Evolutionary conservation across 169 alveolate species (phyloP).

Genomic region (Theileria annulata): DNA sequence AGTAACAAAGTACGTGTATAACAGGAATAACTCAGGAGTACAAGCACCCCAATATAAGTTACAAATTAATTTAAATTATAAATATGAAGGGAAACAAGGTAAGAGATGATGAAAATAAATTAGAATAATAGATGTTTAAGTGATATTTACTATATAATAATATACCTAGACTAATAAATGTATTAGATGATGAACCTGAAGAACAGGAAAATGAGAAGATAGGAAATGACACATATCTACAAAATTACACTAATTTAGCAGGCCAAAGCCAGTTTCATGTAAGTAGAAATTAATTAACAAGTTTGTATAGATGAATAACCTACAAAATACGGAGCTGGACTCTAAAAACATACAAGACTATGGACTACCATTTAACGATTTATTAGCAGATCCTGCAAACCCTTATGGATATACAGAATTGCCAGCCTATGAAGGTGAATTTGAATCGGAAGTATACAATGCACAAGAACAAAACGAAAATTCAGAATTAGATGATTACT

Average conservation of each 20-base stretch:
- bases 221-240: neutral
- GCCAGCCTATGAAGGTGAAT: neutral
- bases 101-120: neutral
- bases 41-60: neutral
- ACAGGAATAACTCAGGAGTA: neutral
- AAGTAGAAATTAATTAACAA: neutral
- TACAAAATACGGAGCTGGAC: slow-evolving; percentile 4
- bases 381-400: slow-evolving; percentile 3
- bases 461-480: neutral
- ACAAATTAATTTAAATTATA: slow-evolving; percentile 6
- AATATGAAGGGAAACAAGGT: neutral
- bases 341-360: neutral
- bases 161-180: no score
- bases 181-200: neutral
- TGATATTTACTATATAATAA: no score
- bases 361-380: slow-evolving; percentile 13
- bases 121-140: neutral
- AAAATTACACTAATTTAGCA: neutral
- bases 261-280: neutral
- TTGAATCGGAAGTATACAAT: neutral
- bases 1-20: slow-evolving; percentile 9
- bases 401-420: neutral
- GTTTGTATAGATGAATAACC: neutral
- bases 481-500: slow-evolving; percentile 24
- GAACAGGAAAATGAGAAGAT: neutral